phyloP scores from a whole-genome alignment of 805 yeast genomes.

The Saccharomycopsis fermentans region DNA sequence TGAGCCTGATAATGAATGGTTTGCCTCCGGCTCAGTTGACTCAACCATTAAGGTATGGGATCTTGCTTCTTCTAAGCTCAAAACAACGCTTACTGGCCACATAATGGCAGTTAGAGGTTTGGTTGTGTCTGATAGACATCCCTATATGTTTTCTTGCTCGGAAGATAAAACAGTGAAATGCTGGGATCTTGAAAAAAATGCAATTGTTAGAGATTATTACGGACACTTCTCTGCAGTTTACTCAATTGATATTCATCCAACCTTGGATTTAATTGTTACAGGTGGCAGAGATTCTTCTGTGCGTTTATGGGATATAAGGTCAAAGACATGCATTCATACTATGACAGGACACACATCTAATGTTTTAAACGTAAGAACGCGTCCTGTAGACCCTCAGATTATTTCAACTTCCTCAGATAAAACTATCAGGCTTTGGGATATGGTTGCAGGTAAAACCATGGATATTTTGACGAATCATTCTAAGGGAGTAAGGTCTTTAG shows the following conservation, averaged over 20 bases:
- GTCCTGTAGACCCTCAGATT: slow-evolving; percentile 75
- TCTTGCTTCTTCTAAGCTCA: slow-evolving; percentile 56
- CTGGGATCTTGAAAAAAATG: slow-evolving; percentile 90
- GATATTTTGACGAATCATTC: slow-evolving; percentile 76
- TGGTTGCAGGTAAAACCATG: slow-evolving; percentile 60
- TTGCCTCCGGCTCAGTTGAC: slow-evolving; percentile 86
- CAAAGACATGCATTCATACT: slow-evolving; percentile 63
- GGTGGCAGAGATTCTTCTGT: slow-evolving; percentile 86
- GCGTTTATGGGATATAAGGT: slow-evolving; percentile 88
- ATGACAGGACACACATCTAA: slow-evolving; percentile 75
- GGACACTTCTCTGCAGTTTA: slow-evolving; percentile 92
- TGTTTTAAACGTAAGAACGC: slow-evolving; percentile 57
- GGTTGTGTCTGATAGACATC: slow-evolving; percentile 62
- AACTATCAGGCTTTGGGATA: slow-evolving; percentile 84
- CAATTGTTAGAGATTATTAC: slow-evolving; percentile 75
- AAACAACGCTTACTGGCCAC: slow-evolving; percentile 81
- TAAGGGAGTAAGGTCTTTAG: slow-evolving; percentile 67
- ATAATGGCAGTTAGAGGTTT: slow-evolving; percentile 79
- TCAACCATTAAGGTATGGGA: slow-evolving; percentile 90
- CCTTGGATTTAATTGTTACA: slow-evolving; percentile 68
- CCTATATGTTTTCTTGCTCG: slow-evolving; percentile 84
- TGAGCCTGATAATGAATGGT: slow-evolving; percentile 86
- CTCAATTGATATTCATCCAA: slow-evolving; percentile 78
- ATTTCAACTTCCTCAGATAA: slow-evolving; percentile 76
- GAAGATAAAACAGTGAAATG: slow-evolving; percentile 90